Base-by-base conservation (phyloP, 2,329 filamentous ascomycete genomes). In the Rutstroemia sp. region DNA sequence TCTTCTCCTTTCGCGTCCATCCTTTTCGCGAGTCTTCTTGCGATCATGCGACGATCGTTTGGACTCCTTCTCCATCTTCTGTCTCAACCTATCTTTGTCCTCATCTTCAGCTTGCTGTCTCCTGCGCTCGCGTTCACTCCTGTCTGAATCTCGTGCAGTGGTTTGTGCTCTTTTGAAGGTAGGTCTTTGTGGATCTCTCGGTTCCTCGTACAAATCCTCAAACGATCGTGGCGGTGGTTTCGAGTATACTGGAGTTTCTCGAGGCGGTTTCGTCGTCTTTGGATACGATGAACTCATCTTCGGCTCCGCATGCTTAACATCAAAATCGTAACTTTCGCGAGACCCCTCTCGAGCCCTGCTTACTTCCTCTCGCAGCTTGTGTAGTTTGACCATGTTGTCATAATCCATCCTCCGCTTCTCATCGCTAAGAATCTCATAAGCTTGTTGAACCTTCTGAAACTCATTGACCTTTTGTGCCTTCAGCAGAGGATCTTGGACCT, bases 391-490 rank as follows among this genome's bases (percentile, higher is more conserved):
- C 68, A 86, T 80, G 52, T 90, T 84, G 72, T 97, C 90, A 71
- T 96, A 96, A 63, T 84, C 83, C 57, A 76, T 73, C 58, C 89
- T 79, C 68, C 86, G 83, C 6, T 75, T 77, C 27, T 92, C 87
- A 68, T 96, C 86, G 67, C 83, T 88, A 59, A 99, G 81, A 30
- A 94, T 78, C 72, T 97, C 94, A 73, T 96, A 99, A 51, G 94
- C 92, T 65, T 92, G 83, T 71, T 96, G 92, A 36, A 97, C 89
- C 69, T 84, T 85, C 72, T 96, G 91, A 68, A 97, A 99, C 72
- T 95, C 86, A 64, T 90, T 86, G 65, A 88, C 84, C 71, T 92
- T 95, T 64, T 83, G 76, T 58, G 83, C 82, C 73, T 94, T 95
- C 66, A 88, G 76, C 16, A 82, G 76, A 48, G 64, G 59, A 58